Conservation (phyloP, 1,139 yeast genomes). For the Hanseniaspora gamundiae region DNA sequence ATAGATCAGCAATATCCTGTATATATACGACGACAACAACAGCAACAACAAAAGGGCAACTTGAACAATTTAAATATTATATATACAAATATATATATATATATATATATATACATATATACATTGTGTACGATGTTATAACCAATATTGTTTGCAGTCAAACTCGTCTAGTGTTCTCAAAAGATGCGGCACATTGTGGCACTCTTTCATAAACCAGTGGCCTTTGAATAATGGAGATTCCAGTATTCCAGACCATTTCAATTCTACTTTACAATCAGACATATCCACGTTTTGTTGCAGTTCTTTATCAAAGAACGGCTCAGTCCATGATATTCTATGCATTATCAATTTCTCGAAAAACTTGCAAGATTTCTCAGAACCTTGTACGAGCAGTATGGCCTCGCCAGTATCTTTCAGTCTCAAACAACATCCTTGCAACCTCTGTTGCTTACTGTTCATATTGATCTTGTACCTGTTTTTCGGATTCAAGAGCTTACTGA, state of each 20-base stretch:
- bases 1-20: background rate
- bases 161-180: constrained; percentile 12
- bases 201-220: constrained; percentile 23
- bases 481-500: constrained; percentile 45
- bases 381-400: constrained; percentile 59
- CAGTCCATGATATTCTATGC: constrained; percentile 61
- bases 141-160: constrained; percentile 14
- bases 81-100: background rate
- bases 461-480: constrained; percentile 65
- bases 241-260: constrained; percentile 40
- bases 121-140: background rate
- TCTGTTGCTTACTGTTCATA: constrained; percentile 64
- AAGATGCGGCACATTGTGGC: constrained; percentile 14
- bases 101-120: background rate
- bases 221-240: background rate
- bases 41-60: background rate
- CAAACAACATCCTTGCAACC: constrained; percentile 47
- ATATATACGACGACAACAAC: background rate
- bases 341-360: constrained; percentile 52
- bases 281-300: constrained; percentile 27
- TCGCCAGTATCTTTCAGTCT: constrained; percentile 31
- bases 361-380: constrained; percentile 48
- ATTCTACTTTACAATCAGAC: constrained; percentile 35
- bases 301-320: constrained; percentile 25
- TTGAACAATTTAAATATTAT: background rate